These are phyloP conservation scores for Globisporangium paroecandrum DNA, from an alignment of 352 stramenopile genomes.

Conservation along the genomic window DNA sequence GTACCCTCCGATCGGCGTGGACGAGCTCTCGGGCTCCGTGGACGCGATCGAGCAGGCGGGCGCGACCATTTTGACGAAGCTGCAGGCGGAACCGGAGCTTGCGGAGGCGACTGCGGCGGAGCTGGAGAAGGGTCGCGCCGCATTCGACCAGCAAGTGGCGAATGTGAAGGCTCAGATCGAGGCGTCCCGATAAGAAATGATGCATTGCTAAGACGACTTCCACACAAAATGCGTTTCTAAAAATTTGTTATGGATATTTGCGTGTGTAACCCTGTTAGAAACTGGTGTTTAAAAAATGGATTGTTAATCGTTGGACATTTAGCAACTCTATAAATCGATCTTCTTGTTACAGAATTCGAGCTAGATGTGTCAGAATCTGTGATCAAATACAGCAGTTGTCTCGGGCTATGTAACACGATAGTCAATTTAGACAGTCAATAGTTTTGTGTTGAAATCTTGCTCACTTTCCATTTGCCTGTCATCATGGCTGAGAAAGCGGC, in stretches of 20 bases:
- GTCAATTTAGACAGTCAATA: too few species aligned
- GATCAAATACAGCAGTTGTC: too few species aligned
- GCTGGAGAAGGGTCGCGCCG: constrained; percentile 37
- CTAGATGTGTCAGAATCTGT: too few species aligned
- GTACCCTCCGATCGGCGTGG: constrained; percentile 68
- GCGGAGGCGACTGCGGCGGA: constrained; percentile 31
- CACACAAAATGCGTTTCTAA: not conserved
- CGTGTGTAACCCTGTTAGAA: too few species aligned
- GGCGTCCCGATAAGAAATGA: constrained; percentile 33
- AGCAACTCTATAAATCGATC: too few species aligned
- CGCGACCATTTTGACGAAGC: constrained; percentile 37
- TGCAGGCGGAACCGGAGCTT: constrained; percentile 54
- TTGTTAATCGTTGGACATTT: too few species aligned
- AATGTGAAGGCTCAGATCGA: constrained; percentile 61
- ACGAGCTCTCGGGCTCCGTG: constrained; percentile 48
- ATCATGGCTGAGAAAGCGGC: not conserved
- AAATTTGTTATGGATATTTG: too few species aligned
- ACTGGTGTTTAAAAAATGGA: too few species aligned
- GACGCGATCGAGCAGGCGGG: constrained; percentile 29
- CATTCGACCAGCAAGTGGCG: constrained; percentile 54
- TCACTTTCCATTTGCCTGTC: not conserved
- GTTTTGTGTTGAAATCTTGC: too few species aligned
- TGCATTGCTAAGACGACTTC: not conserved
- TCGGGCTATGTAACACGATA: too few species aligned
- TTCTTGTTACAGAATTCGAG: too few species aligned